Conservation (phyloP, 2,329 filamentous ascomycete genomes). For the Aspergillus neoniger region DNA sequence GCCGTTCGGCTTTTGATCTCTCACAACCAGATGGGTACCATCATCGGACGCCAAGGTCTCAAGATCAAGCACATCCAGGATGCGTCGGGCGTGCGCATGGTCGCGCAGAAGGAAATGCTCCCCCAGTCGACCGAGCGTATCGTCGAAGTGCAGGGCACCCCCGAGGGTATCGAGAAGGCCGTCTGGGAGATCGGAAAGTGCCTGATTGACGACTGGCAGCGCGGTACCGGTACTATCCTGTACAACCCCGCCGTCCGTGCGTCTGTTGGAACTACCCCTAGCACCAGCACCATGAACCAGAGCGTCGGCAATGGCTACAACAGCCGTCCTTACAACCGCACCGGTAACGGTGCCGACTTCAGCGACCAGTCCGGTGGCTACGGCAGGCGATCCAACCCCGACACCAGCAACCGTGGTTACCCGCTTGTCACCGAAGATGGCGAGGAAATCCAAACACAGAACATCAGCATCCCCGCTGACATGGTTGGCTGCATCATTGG, state of each 20-base stretch:
- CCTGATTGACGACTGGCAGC: conserved; percentile 95
- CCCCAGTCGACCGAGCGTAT: conserved; percentile 98
- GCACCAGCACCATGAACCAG: conserved; percentile 55
- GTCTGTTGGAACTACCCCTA: conserved; percentile 64
- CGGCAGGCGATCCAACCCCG: conserved; percentile 79
- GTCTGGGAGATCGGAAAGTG: conserved; percentile 99
- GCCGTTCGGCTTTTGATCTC: conserved; percentile 98
- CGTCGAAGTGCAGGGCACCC: conserved; percentile 92
- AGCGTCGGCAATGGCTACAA: conserved; percentile 54
- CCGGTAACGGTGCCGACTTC: conserved; percentile 96
- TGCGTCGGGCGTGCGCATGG: conserved; percentile 94
- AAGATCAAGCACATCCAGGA: conserved; percentile 99
- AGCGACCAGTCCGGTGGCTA: conserved; percentile 76
- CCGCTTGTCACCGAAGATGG: conserved; percentile 93
- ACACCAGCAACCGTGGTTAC: conserved; percentile 75
- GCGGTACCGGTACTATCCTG: conserved; percentile 92
- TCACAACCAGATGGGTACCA: conserved; percentile 99
- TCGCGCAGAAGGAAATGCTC: conserved; percentile 99
- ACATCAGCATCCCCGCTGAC: conserved; percentile 98
- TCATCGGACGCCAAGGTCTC: conserved; percentile 91
- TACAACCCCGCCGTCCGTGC: conserved; percentile 96
- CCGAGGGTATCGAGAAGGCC: conserved; percentile 92
- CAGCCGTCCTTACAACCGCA: conserved; percentile 79
- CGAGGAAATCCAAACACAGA: conserved; percentile 97
- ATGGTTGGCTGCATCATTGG: conserved; percentile 99